Evolutionary conservation across 768 basidiomycete genomes (phyloP), one percentile per base, ranked within the genome.

Genomic region (Lactarius vividus): DNA sequence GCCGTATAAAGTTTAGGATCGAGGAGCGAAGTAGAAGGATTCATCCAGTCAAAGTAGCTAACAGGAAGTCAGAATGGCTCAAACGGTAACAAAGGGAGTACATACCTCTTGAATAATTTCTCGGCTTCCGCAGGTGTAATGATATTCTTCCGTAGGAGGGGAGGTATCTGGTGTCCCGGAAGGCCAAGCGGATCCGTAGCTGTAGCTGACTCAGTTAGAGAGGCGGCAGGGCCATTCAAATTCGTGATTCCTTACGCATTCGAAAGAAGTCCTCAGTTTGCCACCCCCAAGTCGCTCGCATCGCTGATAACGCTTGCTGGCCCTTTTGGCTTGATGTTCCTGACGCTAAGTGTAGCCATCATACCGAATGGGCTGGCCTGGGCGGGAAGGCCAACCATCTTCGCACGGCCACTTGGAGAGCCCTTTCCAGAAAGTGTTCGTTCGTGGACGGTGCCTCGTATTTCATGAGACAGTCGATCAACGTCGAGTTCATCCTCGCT

Each of bases 1-100:
- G 94, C 88, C 0, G 92, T 94, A 73, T 98, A 95, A 26, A 96
- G 82, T 37, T 84, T 82, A 13, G 89, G 88, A 70, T 96, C 94
- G 37, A 96, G 78, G 29, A 96, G 77, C 1, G 89, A 96, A n/a
- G 91, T 76, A 0, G 91, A 92, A 16, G 84, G 77, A 69, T 93
- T 93, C 84, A 94, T 91, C 69, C 84, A 82, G 58, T 88, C 84
- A 70, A 89, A 92, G 74, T 66, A 70, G 55, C 70, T 70, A 42
- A 57, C 3, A 40, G 57, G 53, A 20, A n/a, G 53, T 69, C 35
- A 69, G 52, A 35, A 57, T 15, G 49, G 11, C 15, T 44, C 33
- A 16, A n/a, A 35, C 15, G 39, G 20, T 28, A 29, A 33, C 29
- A 23, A 10, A 33, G 52, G 54, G 15, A 52, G n/a, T 61, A 70